Base-by-base conservation (phyloP, 1,284 basidiomycete genomes). In the Meira nashicola region DNA sequence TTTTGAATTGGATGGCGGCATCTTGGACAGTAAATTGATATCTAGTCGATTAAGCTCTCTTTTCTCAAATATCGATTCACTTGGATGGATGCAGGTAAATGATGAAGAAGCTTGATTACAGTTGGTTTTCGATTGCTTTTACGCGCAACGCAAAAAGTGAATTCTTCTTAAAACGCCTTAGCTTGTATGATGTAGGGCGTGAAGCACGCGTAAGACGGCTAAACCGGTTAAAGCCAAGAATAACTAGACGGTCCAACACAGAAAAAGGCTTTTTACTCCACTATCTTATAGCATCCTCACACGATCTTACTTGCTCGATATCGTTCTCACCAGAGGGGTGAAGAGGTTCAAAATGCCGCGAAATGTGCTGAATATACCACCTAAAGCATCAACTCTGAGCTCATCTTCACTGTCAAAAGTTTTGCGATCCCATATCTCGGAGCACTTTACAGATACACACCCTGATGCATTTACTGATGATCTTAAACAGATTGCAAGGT, bases 381-480 rank as follows among this genome's bases (percentile, higher is more conserved):
- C 47, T 14, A 73, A 73, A 56, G 61, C 62, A 40, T 65, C 71
- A 7, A 55, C 65, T 19, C 59, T 67, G 39, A 55, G 64, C 23
- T 58, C 63, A 1, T 49, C 56, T 12, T 55, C 58, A 5, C 60
- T 77, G n/a, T 59, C 67, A 21, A 59, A 60, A 2, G 81, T 85
- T 5, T 82, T 88, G 0, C 83, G 86, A 44, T 81, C 82, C 43
- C 90, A 92, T 79, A 87, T 95, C 52, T 81, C 83, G n/a, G 72
- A 79, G 0, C 81, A 84, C 52, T 85, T 88, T 76, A 82, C 84
- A 7, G 87, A 88, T 44, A 85, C 86, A n/a, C 89, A 94, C 73
- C 90, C 92, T 0, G 90, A 92, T 69, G 86, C 87, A n/a, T 93
- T 92, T 81, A 86, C 83, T 76, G 82, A 83, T 69, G 92, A 96